Conservation (phyloP, 2,329 filamentous ascomycete genomes). For the Botryotinia calthae region DNA sequence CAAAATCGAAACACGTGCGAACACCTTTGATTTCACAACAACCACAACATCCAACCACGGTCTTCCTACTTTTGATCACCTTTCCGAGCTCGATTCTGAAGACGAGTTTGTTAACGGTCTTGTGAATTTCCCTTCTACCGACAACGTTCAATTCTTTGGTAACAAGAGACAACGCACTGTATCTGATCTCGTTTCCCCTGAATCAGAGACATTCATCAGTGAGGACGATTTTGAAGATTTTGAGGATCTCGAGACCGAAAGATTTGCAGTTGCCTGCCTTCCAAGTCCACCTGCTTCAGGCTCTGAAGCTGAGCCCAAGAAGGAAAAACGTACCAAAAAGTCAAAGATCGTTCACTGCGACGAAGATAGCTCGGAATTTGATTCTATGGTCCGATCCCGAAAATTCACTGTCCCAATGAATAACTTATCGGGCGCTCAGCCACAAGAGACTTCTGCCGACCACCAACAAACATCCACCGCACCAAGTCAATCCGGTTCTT, state of each 20-base stretch:
- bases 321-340: conserved; percentile 58
- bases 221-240: conserved; percentile 75
- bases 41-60: conserved; percentile 50
- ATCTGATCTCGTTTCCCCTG: conserved; percentile 64
- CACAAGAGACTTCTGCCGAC: conserved; percentile 34
- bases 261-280: conserved; percentile 58
- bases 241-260: conserved; percentile 67
- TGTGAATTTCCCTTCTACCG: conserved; percentile 62
- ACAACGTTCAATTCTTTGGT: conserved; percentile 58
- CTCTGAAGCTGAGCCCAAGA: conserved; percentile 49
- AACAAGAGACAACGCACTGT: conserved; percentile 68
- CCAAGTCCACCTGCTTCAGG: conserved; percentile 60
- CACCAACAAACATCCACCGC: conserved; percentile 36
- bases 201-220: conserved; percentile 75
- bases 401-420: conserved; percentile 40
- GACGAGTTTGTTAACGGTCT: conserved; percentile 79
- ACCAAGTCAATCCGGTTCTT: conserved; percentile 45
- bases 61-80: conserved; percentile 75
- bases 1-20: conserved; percentile 47
- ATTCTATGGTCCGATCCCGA: conserved; percentile 38
- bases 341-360: conserved; percentile 46
- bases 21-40: conserved; percentile 46
- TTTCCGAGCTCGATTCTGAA: conserved; percentile 87
- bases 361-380: conserved; percentile 40
- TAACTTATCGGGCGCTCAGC: conserved; percentile 32